These are phyloP conservation scores for Suillus decipiens DNA, from an alignment of 768 basidiomycete species.

Conservation along the genomic window DNA sequence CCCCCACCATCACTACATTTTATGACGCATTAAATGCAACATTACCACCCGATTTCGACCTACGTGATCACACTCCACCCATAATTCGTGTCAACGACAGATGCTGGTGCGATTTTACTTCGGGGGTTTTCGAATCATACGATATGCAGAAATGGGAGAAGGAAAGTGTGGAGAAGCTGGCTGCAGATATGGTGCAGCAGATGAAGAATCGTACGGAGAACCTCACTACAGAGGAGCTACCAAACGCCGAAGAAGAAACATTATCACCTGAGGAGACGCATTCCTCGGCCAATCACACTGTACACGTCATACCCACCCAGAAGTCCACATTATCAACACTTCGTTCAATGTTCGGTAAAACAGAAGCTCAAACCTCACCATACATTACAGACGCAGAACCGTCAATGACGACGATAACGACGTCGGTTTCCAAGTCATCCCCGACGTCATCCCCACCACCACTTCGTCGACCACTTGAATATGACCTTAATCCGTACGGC, in stretches of 20 bases:
- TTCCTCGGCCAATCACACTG: constrained; percentile 5
- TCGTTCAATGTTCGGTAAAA: constrained; percentile 26
- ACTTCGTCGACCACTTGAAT: constrained; percentile 28
- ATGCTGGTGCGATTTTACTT: constrained; percentile 84
- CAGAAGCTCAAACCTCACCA: constrained; percentile 8
- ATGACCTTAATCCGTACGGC: constrained; percentile 74
- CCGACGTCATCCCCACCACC: constrained; percentile 10
- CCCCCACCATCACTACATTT: constrained; percentile 72
- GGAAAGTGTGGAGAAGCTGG: constrained; percentile 54
- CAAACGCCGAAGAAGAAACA: constrained; percentile 32
- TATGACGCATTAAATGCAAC: constrained; percentile 60
- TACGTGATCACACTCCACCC: constrained; percentile 44
- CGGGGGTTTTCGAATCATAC: constrained; percentile 73
- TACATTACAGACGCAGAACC: not conserved
- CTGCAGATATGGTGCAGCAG: constrained; percentile 37
- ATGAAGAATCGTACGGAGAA: constrained; percentile 30
- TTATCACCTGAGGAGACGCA: constrained; percentile 19
- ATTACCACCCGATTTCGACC: constrained; percentile 40
- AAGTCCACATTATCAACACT: constrained; percentile 26
- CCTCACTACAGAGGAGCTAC: constrained; percentile 18
- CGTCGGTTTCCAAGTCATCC: constrained; percentile 12
- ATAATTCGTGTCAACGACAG: constrained; percentile 72
- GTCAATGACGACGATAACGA: not conserved
- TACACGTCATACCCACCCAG: constrained; percentile 8
- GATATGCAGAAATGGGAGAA: constrained; percentile 77